phyloP scores from a whole-genome alignment of 805 yeast genomes.

The Candida lessepsii region DNA sequence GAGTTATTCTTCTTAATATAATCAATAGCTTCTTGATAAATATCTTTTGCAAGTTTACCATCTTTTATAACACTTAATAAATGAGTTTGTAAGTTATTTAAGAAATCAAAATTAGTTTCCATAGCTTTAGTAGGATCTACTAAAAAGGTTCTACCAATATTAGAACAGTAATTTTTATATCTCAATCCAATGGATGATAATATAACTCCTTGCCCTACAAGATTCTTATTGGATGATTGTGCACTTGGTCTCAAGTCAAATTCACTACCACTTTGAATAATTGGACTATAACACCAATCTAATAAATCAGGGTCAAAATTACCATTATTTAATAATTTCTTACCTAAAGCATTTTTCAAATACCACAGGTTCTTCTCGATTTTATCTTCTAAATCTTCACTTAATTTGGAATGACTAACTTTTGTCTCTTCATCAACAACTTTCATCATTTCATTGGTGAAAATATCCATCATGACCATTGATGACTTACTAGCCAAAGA shows the following conservation, averaged over 20 bases:
- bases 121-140: slow-evolving; percentile 84
- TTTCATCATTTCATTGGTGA: slow-evolving; percentile 84
- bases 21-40: slow-evolving; percentile 63
- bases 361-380: slow-evolving; percentile 74
- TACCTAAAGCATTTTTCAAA: slow-evolving; percentile 48
- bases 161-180: slow-evolving; percentile 86
- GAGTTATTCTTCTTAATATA: slow-evolving; percentile 59
- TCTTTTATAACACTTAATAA: slow-evolving; percentile 60
- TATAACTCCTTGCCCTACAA: slow-evolving; percentile 72
- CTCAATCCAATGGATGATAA: slow-evolving; percentile 81
- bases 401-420: slow-evolving; percentile 67
- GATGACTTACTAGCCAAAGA: slow-evolving; percentile 76
- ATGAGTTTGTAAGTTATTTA: slow-evolving; percentile 66
- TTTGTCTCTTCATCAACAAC: slow-evolving; percentile 83
- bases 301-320: slow-evolving; percentile 74
- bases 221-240: slow-evolving; percentile 60
- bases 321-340: slow-evolving; percentile 47
- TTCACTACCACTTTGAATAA: slow-evolving; percentile 82
- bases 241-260: slow-evolving; percentile 86
- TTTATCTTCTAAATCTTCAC: slow-evolving; percentile 75
- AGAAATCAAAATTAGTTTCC: slow-evolving; percentile 75
- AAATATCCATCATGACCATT: slow-evolving; percentile 72
- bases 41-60: slow-evolving; percentile 64
- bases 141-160: slow-evolving; percentile 81
- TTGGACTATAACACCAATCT: slow-evolving; percentile 94